These are phyloP conservation scores for Phylloporus gajari DNA, from an alignment of 1,284 basidiomycete species.

Conservation along the genomic window DNA sequence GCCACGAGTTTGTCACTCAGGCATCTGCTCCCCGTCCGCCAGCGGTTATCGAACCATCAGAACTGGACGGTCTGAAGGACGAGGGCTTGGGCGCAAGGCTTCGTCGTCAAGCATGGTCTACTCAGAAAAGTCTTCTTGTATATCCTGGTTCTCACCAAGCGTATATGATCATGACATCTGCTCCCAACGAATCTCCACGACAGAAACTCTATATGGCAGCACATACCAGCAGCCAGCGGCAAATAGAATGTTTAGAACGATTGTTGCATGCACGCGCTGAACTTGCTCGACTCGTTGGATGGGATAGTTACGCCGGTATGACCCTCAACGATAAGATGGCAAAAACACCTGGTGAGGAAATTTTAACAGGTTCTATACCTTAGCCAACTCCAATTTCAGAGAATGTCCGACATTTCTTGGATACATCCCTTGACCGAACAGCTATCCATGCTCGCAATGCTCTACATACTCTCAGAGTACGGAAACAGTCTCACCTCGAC, in stretches of 20 bases:
- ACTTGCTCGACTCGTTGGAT: conserved; percentile 84
- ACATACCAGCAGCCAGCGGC: conserved; percentile 74
- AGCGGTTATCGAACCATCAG: conserved; percentile 70
- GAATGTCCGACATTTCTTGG: conserved; percentile 87
- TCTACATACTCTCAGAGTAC: conserved; percentile 72
- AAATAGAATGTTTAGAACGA: conserved; percentile 79
- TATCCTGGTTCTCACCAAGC: conserved; percentile 89
- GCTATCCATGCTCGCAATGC: conserved; percentile 79
- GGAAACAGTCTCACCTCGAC: conserved; percentile 78
- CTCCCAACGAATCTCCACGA: conserved; percentile 84
- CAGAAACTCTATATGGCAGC: conserved; percentile 82
- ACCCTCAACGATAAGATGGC: conserved; percentile 95
- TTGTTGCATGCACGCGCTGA: conserved; percentile 81
- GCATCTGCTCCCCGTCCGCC: conserved; percentile 69
- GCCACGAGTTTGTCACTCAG: conserved; percentile 85
- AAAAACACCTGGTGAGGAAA: conserved; percentile 76
- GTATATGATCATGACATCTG: conserved; percentile 90
- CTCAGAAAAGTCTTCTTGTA: conserved; percentile 75
- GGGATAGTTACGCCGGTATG: conserved; percentile 85
- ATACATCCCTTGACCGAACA: conserved; percentile 81
- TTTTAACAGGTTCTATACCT: conserved; percentile 7
- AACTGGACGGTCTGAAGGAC: conserved; percentile 75
- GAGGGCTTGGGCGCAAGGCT: conserved; percentile 74
- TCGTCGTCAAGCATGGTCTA: conserved; percentile 77
- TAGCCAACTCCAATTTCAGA: conserved; percentile 54